Base-by-base conservation (phyloP, 768 basidiomycete genomes). In the Boletus reticulatus region DNA sequence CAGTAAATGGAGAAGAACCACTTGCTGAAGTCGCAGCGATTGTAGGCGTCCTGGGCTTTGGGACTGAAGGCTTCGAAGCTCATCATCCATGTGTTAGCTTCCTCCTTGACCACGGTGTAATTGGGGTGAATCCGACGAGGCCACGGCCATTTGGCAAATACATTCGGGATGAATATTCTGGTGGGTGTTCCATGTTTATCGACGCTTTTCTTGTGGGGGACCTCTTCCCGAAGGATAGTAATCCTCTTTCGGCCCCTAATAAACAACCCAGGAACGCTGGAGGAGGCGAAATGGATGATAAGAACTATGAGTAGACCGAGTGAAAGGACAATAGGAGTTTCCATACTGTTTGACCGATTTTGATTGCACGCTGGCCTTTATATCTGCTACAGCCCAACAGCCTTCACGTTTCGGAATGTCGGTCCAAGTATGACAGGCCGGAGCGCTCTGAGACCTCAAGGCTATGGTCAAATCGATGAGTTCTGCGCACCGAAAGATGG, bases 91-190 rank as follows among this genome's bases (percentile, higher is more conserved):
- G 56, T 48, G 14, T 22, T 24, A 2, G 36, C 36, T 13, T 62
- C 61, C 32, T 29, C 24, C 52, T 38, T 50, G 32, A 63, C 14
- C 27, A 10, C 20, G 2, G 36, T 37, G 5, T 55, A 55, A 27
- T 59, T 4, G 4, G 50, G 47, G 32, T 55, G 52, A 1, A 62
- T 49, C 8, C 32, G 52, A 20, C 60, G 60, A 16, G 60, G 47
- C 60, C 60, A 62, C 6, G 55, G 60, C 61, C 61, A 62, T 42
- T 49, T 53, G 4, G 32, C 42, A 11, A 62, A 48, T n/a, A 58
- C 16, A 14, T 53, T 48, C 6, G 61, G 61, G 6, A 62, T 20
- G 19, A 62, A 62, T 14, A 61, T n/a, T 47, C 24, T 39, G n/a
- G 38, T 9, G n/a, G 38, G 38, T n/a, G 16, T 37, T 6, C 12